phyloP scores from a whole-genome alignment of 495 filamentous ascomycete species.

The Aspergillus incahuasiensis region DNA sequence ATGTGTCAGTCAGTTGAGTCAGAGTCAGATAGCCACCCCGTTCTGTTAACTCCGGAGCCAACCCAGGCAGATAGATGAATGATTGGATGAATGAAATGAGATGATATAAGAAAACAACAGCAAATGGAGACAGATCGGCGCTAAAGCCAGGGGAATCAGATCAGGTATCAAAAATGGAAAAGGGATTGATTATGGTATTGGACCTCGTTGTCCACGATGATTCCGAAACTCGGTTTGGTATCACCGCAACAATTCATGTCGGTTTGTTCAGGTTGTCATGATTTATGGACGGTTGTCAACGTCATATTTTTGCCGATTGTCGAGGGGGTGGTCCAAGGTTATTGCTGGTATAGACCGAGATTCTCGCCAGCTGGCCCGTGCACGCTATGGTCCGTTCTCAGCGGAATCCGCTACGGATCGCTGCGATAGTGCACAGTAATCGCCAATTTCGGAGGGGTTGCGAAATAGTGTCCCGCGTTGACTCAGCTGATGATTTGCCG shows the following conservation, averaged over 20 bases:
- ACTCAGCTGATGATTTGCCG: slow-evolving; percentile 50
- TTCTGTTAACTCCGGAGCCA: slow-evolving; percentile 25
- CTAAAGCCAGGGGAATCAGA: slow-evolving; percentile 31
- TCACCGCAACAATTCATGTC: not conserved
- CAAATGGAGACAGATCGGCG: slow-evolving; percentile 12
- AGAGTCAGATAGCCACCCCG: slow-evolving; percentile 4
- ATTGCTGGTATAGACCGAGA: not conserved
- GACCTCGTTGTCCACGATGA: not conserved
- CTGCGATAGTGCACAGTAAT: not conserved
- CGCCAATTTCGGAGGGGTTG: not conserved
- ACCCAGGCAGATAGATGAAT: not conserved
- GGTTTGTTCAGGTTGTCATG: not conserved
- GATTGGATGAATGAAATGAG: no score
- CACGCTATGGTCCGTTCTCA: not conserved
- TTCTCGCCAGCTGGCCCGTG: not conserved
- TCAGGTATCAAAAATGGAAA: slow-evolving; percentile 20
- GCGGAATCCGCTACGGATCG: not conserved
- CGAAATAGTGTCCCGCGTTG: not conserved
- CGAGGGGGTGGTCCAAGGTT: not conserved
- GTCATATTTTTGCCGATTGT: not conserved
- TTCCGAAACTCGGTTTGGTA: not conserved
- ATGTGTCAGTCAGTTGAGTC: slow-evolving; percentile 13
- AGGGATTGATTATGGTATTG: slow-evolving; percentile 4
- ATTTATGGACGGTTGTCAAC: not conserved
- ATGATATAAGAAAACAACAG: not conserved